Evolutionary conservation across 2,329 filamentous ascomycete species (phyloP).

Genomic region (Helotiales sp.): DNA sequence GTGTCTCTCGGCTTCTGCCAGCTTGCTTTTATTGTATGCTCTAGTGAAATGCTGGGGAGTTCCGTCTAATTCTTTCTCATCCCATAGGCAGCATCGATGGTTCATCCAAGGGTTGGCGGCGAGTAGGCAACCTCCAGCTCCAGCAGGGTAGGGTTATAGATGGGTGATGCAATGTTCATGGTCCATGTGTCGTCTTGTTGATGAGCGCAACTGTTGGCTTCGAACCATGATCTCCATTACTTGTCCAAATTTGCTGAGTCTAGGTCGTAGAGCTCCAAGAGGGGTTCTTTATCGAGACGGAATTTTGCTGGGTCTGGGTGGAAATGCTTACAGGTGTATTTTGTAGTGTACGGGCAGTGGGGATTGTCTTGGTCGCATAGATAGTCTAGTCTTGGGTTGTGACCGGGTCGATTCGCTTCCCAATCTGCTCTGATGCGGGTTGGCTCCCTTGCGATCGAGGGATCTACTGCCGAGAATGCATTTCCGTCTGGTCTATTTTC

Average conservation of each 20-base stretch:
- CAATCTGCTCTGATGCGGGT: background rate
- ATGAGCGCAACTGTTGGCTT: background rate
- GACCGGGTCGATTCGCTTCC: background rate
- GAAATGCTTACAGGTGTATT: conserved; percentile 2
- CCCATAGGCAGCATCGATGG: conserved; percentile 12
- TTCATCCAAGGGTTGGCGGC: background rate
- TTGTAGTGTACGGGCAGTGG: conserved; percentile 5
- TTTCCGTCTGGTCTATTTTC: background rate
- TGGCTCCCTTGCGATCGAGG: background rate
- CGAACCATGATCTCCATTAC: background rate
- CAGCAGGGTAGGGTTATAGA: background rate
- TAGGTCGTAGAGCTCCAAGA: background rate
- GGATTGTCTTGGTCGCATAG: conserved; percentile 4
- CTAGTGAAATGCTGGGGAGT: background rate
- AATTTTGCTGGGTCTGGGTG: conserved; percentile 13
- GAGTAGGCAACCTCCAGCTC: conserved; percentile 13
- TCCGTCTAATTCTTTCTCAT: background rate
- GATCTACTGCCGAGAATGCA: conserved; percentile 3
- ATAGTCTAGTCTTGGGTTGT: background rate
- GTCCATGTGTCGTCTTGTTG: background rate
- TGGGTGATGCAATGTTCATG: conserved; percentile 20
- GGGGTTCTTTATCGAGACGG: background rate
- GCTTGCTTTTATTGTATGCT: background rate
- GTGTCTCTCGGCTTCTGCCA: background rate
- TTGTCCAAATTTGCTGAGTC: background rate